These are phyloP conservation scores for Paraleonurus japonicus DNA, from an alignment of 257 asterid species.

Conservation along the genomic window DNA sequence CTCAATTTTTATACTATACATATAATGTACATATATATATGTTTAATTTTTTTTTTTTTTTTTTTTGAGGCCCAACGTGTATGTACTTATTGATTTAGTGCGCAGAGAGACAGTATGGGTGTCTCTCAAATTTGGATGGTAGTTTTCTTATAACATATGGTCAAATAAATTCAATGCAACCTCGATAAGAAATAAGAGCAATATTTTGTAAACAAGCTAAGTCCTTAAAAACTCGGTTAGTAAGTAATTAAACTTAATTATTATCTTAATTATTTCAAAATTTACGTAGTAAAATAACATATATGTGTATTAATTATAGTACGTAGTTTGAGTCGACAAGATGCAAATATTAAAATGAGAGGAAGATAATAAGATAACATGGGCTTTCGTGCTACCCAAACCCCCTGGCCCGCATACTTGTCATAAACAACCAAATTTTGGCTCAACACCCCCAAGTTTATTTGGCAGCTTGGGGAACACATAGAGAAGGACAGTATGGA, in stretches of 20 bases:
- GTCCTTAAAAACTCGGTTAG: too few species aligned
- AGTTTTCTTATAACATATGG: neutral
- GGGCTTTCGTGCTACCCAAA: slow-evolving; percentile 54
- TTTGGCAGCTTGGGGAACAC: slow-evolving; percentile 42
- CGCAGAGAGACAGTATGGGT: neutral
- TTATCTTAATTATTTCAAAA: too few species aligned
- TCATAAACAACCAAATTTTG: slow-evolving; percentile 24
- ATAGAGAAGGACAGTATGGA: slow-evolving; percentile 40
- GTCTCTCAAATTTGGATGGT: neutral
- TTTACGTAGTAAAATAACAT: too few species aligned
- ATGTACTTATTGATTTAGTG: neutral
- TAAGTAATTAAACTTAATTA: too few species aligned
- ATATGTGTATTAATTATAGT: too few species aligned
- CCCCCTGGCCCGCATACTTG: slow-evolving; percentile 40
- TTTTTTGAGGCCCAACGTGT: neutral
- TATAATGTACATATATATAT: too few species aligned
- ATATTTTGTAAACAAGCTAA: too few species aligned
- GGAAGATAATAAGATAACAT: slow-evolving; percentile 46
- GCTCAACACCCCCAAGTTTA: slow-evolving; percentile 44
- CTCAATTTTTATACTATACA: neutral
- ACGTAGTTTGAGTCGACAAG: neutral
- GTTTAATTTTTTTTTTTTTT: too few species aligned
- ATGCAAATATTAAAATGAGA: slow-evolving; percentile 17
- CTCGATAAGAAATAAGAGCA: too few species aligned
- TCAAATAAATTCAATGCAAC: neutral